Evolutionary conservation across 1,284 basidiomycete species (phyloP).

Genomic region (Boletus subluridellus): DNA sequence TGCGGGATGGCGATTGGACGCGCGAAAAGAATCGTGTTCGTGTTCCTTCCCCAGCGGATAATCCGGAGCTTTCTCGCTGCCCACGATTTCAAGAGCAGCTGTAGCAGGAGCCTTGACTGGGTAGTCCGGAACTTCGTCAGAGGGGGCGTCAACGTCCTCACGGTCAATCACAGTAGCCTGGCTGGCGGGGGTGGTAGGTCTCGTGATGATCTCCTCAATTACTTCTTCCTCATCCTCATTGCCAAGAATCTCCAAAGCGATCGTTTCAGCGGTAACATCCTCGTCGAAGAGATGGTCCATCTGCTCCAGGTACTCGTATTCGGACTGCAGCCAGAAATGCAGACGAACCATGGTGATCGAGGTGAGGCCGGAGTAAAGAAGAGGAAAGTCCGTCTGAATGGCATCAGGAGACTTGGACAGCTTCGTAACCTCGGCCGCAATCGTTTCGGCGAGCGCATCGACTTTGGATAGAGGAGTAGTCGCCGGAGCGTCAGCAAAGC

Average conservation of each 20-base stretch:
- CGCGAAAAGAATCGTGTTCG: neutral
- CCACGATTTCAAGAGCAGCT: neutral
- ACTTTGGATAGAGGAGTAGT: constrained; percentile 10
- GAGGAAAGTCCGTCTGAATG: constrained; percentile 19
- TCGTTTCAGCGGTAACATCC: constrained; percentile 18
- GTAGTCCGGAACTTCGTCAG: constrained; percentile 4
- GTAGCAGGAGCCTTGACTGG: constrained; percentile 1
- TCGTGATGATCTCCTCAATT: constrained; percentile 3
- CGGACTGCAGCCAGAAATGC: constrained; percentile 28
- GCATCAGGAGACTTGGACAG: constrained; percentile 17
- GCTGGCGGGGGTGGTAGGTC: constrained; percentile 13
- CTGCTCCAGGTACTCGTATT: constrained; percentile 24
- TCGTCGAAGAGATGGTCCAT: constrained; percentile 26
- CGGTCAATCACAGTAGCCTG: constrained; percentile 25
- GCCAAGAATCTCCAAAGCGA: constrained; percentile 25
- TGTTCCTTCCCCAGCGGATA: constrained; percentile 5
- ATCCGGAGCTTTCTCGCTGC: neutral
- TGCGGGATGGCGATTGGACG: constrained; percentile 4
- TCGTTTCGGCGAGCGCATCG: constrained; percentile 20
- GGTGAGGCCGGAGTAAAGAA: constrained; percentile 26
- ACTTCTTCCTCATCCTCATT: constrained; percentile 15
- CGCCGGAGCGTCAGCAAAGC: constrained; percentile 3
- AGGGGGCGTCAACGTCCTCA: constrained; percentile 12
- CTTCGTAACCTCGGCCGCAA: constrained; percentile 19
- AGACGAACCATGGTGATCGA: constrained; percentile 29